Percentiles rank a stretch among this genome's conserved stretches.
phyloP scores from a whole-genome alignment of 805 yeast species.

The Schizosaccharomyces osmophilus region DNA sequence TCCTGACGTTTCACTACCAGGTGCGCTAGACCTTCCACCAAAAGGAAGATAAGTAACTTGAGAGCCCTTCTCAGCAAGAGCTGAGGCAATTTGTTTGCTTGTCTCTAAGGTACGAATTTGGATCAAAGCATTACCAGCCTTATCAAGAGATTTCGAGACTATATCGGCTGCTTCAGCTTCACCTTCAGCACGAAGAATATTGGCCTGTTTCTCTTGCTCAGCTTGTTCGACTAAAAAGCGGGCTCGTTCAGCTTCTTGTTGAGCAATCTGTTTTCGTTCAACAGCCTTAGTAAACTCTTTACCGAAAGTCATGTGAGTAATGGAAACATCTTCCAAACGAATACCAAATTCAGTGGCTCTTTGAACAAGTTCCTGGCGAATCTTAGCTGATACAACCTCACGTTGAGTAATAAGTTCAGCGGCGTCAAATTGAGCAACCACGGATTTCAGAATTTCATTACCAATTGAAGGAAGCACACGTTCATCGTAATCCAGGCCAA shows the following conservation, averaged over 20 bases:
- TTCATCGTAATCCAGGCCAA: slow-evolving; percentile 88
- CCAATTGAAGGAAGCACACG: slow-evolving; percentile 81
- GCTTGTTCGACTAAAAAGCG: slow-evolving; percentile 82
- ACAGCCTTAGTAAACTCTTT: slow-evolving; percentile 93
- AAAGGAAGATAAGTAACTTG: not conserved
- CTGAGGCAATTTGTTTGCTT: slow-evolving; percentile 77
- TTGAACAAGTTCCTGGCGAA: slow-evolving; percentile 58
- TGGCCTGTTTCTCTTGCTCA: slow-evolving; percentile 88
- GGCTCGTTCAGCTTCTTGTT: slow-evolving; percentile 96
- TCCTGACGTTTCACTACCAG: too few species aligned
- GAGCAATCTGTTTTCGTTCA: slow-evolving; percentile 96
- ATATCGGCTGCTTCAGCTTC: slow-evolving; percentile 96
- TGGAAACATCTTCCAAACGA: slow-evolving; percentile 83
- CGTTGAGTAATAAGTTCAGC: slow-evolving; percentile 93
- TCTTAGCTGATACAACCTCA: slow-evolving; percentile 74
- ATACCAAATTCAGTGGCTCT: slow-evolving; percentile 79
- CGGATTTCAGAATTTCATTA: slow-evolving; percentile 68
- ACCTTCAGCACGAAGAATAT: slow-evolving; percentile 92
- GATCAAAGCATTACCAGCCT: slow-evolving; percentile 75
- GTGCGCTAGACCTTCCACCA: not conserved
- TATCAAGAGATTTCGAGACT: slow-evolving; percentile 73
- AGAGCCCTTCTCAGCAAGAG: slow-evolving; percentile 20
- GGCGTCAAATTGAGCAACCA: slow-evolving; percentile 85
- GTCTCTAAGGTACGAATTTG: slow-evolving; percentile 91
- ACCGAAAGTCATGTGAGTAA: slow-evolving; percentile 94